Evolutionary conservation across 192 early-diverging fungal genomes (phyloP).

Genomic region (Entomortierella parvispora): DNA sequence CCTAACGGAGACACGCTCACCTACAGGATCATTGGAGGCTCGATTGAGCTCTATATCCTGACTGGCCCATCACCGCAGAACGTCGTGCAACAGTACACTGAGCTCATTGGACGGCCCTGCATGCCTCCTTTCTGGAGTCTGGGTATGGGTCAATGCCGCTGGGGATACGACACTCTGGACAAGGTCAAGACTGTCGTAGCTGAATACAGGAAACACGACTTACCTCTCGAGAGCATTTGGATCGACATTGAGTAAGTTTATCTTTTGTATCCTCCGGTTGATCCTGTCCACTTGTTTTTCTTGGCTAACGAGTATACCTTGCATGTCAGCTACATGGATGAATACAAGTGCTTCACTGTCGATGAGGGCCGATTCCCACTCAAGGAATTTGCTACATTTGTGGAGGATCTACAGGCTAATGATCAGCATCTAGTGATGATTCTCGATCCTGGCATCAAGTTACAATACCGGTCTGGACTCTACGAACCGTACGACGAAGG

Average conservation of each 20-base stretch:
- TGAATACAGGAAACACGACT: constrained; percentile 58
- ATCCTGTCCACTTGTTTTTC: background rate
- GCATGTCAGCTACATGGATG: constrained; percentile 66
- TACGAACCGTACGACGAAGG: constrained; percentile 66
- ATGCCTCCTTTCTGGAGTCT: constrained; percentile 66
- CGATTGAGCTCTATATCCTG: constrained; percentile 70
- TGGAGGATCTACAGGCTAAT: constrained; percentile 57
- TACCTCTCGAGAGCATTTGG: constrained; percentile 72
- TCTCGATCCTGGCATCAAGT: constrained; percentile 68
- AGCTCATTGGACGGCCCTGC: constrained; percentile 68
- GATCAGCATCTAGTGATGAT: constrained; percentile 69
- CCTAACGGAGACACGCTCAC: constrained; percentile 52
- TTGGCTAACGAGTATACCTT: background rate
- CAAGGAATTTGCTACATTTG: constrained; percentile 55
- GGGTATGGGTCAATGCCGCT: constrained; percentile 70
- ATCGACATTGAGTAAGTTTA: constrained; percentile 66
- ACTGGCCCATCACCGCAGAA: constrained; percentile 57
- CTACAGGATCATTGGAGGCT: constrained; percentile 71
- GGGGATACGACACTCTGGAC: constrained; percentile 65
- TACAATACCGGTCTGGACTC: constrained; percentile 38
- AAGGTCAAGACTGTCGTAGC: constrained; percentile 65
- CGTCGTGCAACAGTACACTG: constrained; percentile 63
- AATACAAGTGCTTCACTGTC: constrained; percentile 67
- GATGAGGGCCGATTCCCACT: constrained; percentile 63
- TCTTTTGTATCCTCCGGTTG: constrained; percentile 1